Evolutionary conservation across 2,329 filamentous ascomycete species (phyloP).

Genomic region (Colletotrichum sp.): DNA sequence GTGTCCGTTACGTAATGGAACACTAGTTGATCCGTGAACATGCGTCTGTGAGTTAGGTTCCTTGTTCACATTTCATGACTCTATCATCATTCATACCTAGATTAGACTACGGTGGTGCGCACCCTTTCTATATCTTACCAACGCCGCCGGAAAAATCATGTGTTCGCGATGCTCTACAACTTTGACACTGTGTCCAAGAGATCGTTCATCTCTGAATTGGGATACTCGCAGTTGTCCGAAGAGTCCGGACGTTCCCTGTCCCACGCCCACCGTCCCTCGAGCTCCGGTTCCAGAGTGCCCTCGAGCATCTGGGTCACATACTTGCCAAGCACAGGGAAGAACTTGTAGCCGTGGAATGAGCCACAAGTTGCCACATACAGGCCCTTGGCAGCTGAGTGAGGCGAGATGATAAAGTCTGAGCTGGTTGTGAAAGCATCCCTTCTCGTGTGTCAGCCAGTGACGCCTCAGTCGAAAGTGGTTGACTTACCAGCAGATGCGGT

Average conservation of each 20-base stretch:
- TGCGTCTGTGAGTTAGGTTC: not conserved
- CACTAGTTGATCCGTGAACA: not conserved
- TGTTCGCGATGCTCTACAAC: constrained; percentile 25
- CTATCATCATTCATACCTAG: not conserved
- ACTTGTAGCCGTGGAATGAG: constrained; percentile 73
- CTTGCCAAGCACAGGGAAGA: constrained; percentile 67
- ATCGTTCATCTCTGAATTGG: constrained; percentile 61
- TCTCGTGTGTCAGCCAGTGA: not conserved
- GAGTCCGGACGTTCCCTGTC: constrained; percentile 63
- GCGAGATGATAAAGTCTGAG: constrained; percentile 67
- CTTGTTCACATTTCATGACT: not conserved
- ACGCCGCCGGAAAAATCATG: not conserved
- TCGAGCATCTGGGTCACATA: constrained; percentile 65
- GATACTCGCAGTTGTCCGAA: constrained; percentile 58
- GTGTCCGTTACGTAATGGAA: not conserved
- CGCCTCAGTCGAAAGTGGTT: not conserved
- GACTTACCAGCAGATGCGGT: constrained; percentile 70
- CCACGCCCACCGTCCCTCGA: constrained; percentile 59
- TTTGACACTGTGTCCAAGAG: constrained; percentile 38
- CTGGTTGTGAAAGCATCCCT: constrained; percentile 71
- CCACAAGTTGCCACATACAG: constrained; percentile 69
- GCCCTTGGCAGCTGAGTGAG: constrained; percentile 53
- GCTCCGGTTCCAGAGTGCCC: constrained; percentile 44
- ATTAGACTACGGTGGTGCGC: not conserved
- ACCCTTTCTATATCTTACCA: not conserved